Evolutionary conservation across 305 asterid species (phyloP), one percentile per base, ranked within the genome.

Genomic region (Solanum hybrid): DNA sequence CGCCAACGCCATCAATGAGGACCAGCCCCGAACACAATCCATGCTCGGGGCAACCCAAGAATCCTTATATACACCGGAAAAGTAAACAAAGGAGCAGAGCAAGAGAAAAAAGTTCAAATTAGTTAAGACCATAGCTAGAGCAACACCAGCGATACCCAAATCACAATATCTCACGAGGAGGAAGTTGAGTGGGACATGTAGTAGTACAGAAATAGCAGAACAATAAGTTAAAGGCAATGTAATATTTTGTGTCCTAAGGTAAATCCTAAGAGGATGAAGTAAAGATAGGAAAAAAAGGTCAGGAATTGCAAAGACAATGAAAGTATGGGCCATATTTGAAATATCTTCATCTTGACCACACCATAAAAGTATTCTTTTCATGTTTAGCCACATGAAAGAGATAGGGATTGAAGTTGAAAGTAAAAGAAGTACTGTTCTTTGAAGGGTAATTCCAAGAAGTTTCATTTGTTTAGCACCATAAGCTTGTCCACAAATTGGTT

Each of bases 401-500:
- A 97, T 96, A 61, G 99, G 98, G 37, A 97, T 42, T 64, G 95
- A 94, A 24, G 96, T 90, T 11, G 98, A 92, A 6, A 96, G 94
- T 12, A 97, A 98, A 28, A 97, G 98, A 34, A 97, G 90, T 39
- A 96, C 91, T 3, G 98, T 97, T 81, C 98, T 94, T 34, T 97
- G 99, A 22, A 97, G 93, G 33, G 98, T 94, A 4, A 95, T 93
- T 13, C 99, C 99, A 3, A 97, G 92, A 78, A 96, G 96, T 77
- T 95, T 97, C 98, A 95, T 96, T 88, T 96, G 96, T 57, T 94
- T 96, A 16, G 98, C 98, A 8, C 99, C 99, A 88, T 93, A 96
- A 12, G 99, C 98, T 87, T 97, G 99, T n/a, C 99, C 98, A 87
- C 98, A 95, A 10, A 97, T 95, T 35, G 99, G 98, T 92, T 97